A percentile compares a stretch with the other conserved stretches of the same genome.
phyloP scores from a whole-genome alignment of 2,329 filamentous ascomycete species.

The Aspergillus oerlinghausenensis region DNA sequence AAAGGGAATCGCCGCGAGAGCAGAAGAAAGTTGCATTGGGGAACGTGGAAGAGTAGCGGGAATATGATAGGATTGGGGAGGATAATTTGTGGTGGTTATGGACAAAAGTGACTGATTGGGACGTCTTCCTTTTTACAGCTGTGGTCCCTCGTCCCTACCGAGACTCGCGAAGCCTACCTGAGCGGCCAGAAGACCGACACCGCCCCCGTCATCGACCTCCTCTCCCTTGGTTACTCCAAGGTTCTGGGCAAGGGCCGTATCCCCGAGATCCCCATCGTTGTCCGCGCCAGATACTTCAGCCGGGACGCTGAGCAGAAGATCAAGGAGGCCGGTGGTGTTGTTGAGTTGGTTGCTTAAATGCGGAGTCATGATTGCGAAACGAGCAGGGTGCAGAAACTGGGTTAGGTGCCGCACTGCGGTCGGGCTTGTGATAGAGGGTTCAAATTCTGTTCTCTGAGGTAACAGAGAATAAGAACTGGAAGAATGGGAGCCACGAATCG shows the following conservation, averaged over 20 bases:
- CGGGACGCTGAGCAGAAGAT: slow-evolving; percentile 98
- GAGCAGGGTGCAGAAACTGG: slow-evolving; percentile 11
- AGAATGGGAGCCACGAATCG: slow-evolving; percentile 26
- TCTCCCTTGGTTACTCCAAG: slow-evolving; percentile 96
- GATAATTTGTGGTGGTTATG: background rate
- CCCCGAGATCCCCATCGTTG: slow-evolving; percentile 87
- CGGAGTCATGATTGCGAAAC: slow-evolving; percentile 23
- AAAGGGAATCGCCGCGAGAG: background rate
- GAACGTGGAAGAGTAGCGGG: background rate
- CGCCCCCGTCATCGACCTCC: slow-evolving; percentile 95
- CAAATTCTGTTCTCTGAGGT: slow-evolving; percentile 18
- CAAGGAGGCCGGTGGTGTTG: slow-evolving; percentile 91
- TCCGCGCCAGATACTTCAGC: slow-evolving; percentile 92
- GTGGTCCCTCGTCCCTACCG: slow-evolving; percentile 87
- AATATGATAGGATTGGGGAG: background rate
- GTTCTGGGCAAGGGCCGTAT: slow-evolving; percentile 97
- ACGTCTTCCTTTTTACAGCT: slow-evolving; percentile 54
- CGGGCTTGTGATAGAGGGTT: slow-evolving; percentile 28
- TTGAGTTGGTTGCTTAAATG: slow-evolving; percentile 87
- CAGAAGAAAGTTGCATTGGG: background rate
- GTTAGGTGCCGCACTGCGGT: slow-evolving; percentile 26
- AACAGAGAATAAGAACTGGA: slow-evolving; percentile 26
- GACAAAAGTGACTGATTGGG: slow-evolving; percentile 12
- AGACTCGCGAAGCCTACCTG: slow-evolving; percentile 92
- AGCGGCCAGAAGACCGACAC: slow-evolving; percentile 76